Evolutionary conservation across 331 rosid species (phyloP), one percentile per base, ranked within the genome.

Genomic region (Saraca asoca): DNA sequence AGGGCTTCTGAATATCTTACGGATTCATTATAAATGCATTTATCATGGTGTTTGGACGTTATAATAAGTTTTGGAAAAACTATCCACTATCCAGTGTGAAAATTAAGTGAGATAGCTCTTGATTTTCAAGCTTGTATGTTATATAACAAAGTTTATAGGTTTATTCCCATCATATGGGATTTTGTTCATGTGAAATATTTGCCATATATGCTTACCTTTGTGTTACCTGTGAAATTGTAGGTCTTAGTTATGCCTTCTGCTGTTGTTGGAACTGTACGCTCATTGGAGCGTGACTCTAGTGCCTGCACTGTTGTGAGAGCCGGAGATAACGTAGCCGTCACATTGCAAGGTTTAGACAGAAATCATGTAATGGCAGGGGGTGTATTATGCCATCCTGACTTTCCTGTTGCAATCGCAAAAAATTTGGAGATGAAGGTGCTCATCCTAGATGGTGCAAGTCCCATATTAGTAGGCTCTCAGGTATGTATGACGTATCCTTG

Each of bases 381-480:
- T 9, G 97, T 94, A n/a, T 82, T 94, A 31, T 94, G 99, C 79
- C 97, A 94, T 81, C 97, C 97, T 20, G 88, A 82, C 80, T 90
- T 88, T 75, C 99, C 97, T 5, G 91, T 86, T 71, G 63, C 77
- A 11, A 65, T 83, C 51, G 84, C 97, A 50, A 94, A 77, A 59
- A 95, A 79, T 77, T 83, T 94, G 83, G 99, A 88, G 76, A 68
- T 94, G 81, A 90, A 85, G 78, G 77, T 94, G 75, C 91, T 94
- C 69, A 77, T 86, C 58, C 83, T 94, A 88, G 99, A 94, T 56
- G 78, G 89, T 17, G 74, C 95, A 17, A 86, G 81, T 58, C 97
- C 97, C 14, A 75, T 94, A 64, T 75, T 94, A 68, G 66, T 86
- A 41, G 99, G 99, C 7, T 81, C 97, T 41, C 97, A 88, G 97